phyloP scores from a whole-genome alignment of 148 eudicot species.

The Persicaria maculosa region DNA sequence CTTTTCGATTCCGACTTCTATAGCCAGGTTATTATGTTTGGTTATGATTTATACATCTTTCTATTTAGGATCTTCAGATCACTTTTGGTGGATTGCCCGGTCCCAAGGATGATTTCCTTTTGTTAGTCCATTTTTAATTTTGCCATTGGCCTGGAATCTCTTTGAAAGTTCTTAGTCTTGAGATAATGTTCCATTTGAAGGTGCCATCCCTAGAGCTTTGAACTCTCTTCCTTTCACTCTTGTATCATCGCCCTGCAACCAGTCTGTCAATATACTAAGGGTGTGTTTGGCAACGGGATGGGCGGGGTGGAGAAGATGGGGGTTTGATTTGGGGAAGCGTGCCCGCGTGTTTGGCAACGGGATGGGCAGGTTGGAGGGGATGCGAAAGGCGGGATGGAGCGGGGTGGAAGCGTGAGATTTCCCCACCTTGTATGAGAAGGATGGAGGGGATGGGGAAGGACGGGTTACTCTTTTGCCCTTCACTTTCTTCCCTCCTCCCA shows the following conservation, averaged over 20 bases:
- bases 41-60: neutral
- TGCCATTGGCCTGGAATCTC: neutral
- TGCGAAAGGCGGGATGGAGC: no score
- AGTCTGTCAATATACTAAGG: neutral
- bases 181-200: conserved; percentile 36
- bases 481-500: no score
- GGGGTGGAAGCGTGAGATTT: no score
- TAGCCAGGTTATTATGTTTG: neutral
- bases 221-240: conserved; percentile 53
- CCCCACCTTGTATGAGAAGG: no score
- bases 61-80: neutral
- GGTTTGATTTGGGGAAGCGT: no score
- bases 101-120: neutral
- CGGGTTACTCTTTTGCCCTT: no score
- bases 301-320: no score
- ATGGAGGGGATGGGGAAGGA: no score
- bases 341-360: no score
- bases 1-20: neutral
- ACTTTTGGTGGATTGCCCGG: neutral
- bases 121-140: neutral
- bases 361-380: no score
- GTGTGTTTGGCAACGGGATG: no score
- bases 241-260: conserved; percentile 46
- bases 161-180: conserved; percentile 30
- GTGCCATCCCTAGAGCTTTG: conserved; percentile 60